These are phyloP conservation scores for Edaphochlamys debaryana DNA, from an alignment of 139 green algal species.

Conservation along the genomic window DNA sequence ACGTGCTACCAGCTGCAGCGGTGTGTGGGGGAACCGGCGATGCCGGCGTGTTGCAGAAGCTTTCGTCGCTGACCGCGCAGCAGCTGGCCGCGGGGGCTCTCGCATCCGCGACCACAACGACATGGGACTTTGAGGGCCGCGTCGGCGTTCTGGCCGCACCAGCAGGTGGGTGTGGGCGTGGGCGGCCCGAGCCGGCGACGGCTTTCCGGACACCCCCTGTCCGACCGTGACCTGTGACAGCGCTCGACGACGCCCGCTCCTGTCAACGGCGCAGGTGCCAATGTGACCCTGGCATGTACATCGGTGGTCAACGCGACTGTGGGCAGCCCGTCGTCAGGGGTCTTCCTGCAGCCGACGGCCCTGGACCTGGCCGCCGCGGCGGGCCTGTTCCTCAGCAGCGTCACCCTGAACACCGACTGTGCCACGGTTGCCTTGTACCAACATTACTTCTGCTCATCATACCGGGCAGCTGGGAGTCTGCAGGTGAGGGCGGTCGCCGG, in stretches of 20 bases:
- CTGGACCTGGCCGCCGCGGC: background rate
- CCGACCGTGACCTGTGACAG: too few relatives aligned
- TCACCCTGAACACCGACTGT: constrained; percentile 17
- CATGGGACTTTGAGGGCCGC: constrained; percentile 14
- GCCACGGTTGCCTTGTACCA: constrained; percentile 6
- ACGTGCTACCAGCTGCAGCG: too few relatives aligned
- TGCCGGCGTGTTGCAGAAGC: background rate
- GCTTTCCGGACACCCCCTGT: too few relatives aligned
- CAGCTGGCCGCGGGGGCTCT: constrained; percentile 14
- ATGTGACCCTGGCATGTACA: constrained; percentile 10
- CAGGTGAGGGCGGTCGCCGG: background rate
- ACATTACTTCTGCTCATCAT: background rate
- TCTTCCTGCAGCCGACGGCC: constrained; percentile 5
- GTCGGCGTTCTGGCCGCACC: background rate
- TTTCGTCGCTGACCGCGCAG: background rate
- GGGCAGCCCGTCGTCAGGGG: background rate
- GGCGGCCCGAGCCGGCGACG: too few relatives aligned
- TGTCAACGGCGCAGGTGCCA: background rate
- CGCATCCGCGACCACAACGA: too few relatives aligned
- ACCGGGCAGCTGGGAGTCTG: background rate
- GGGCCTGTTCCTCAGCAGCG: background rate
- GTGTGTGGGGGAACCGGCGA: too few relatives aligned
- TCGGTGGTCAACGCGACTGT: background rate
- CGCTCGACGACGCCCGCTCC: too few relatives aligned
- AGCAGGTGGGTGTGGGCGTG: background rate